Percentiles rank a stretch among this genome's conserved stretches.
phyloP scores from a whole-genome alignment of 2,329 filamentous ascomycete species.

The Trichoderma koningiopsis region DNA sequence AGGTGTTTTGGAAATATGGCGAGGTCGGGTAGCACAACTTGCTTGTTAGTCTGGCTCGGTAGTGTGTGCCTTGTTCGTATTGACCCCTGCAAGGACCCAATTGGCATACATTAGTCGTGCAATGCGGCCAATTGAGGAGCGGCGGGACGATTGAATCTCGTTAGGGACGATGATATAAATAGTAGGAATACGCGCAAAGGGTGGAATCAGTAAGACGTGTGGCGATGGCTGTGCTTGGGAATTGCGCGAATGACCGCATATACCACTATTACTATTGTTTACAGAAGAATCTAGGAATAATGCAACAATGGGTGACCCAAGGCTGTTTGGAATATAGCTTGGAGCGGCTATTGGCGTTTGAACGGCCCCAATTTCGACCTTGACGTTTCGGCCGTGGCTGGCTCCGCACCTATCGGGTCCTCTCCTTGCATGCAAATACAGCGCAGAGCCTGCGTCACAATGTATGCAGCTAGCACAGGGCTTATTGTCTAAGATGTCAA shows the following conservation, averaged over 20 bases:
- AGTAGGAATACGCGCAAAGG: background rate
- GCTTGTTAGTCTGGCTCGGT: background rate
- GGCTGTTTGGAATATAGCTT: background rate
- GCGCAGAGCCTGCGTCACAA: background rate
- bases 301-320: background rate
- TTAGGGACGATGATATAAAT: slow-evolving; percentile 6
- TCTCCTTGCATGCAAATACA: background rate
- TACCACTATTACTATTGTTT: background rate
- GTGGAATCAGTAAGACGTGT: background rate
- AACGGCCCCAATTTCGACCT: background rate
- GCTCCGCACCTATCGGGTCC: background rate
- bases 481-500: background rate
- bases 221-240: background rate
- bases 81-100: slow-evolving; percentile 17
- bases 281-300: background rate
- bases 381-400: background rate
- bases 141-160: background rate
- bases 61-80: slow-evolving; percentile 24
- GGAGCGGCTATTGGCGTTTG: background rate
- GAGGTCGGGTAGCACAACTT: background rate
- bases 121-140: slow-evolving; percentile 14
- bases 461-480: background rate
- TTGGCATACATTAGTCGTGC: slow-evolving; percentile 19
- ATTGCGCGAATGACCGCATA: background rate
- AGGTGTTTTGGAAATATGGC: slow-evolving; percentile 9